Conservation (phyloP, 257 asterid genomes). For the Nicotiana attenuata region DNA sequence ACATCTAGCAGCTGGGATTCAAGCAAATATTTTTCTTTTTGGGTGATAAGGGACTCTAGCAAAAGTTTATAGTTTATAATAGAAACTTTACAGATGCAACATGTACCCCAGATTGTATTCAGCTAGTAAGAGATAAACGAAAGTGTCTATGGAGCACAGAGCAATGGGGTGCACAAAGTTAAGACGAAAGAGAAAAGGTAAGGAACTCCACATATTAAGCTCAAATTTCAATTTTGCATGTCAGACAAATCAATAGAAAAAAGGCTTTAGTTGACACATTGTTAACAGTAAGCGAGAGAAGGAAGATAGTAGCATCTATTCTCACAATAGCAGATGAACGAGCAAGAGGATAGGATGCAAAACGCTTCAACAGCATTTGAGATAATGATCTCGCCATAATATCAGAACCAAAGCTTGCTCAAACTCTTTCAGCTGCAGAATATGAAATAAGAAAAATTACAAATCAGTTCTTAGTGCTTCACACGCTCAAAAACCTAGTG, state of each 20-base stretch:
- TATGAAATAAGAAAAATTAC: neutral
- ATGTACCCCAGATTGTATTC: neutral
- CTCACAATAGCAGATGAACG: constrained; percentile 44
- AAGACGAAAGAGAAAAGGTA: neutral
- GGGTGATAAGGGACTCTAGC: neutral
- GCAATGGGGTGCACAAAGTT: neutral
- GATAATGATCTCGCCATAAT: constrained; percentile 74
- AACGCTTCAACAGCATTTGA: constrained; percentile 41
- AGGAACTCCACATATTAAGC: neutral
- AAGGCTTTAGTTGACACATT: constrained; percentile 2
- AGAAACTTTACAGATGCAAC: neutral
- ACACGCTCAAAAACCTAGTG: neutral
- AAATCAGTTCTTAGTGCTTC: neutral
- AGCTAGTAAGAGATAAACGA: neutral
- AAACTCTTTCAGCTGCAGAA: neutral
- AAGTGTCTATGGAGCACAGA: neutral
- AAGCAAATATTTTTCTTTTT: neutral
- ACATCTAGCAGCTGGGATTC: neutral
- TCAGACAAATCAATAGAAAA: neutral
- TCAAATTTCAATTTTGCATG: neutral
- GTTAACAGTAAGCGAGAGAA: neutral
- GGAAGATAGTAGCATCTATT: neutral
- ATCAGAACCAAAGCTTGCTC: neutral
- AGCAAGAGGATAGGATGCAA: constrained; percentile 43
- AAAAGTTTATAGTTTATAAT: neutral